phyloP scores from a whole-genome alignment of 805 yeast species.

The Kodamaea neixiangensis region DNA sequence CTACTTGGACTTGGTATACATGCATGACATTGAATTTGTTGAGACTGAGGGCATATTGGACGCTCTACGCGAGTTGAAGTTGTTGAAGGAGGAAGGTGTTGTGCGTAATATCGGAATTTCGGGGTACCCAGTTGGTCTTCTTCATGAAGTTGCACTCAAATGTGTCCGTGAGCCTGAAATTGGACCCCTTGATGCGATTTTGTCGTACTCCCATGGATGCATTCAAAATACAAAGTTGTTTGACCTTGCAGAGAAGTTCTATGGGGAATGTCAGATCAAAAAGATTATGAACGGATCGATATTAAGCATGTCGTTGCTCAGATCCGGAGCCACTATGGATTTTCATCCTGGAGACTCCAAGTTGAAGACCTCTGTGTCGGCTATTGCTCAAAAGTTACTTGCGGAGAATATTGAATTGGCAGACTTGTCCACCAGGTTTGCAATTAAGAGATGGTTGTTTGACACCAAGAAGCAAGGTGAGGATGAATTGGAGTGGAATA shows the following conservation, averaged over 20 bases:
- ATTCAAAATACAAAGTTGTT: conserved; percentile 67
- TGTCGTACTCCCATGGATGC: conserved; percentile 81
- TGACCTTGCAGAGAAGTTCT: conserved; percentile 49
- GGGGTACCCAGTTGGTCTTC: conserved; percentile 80
- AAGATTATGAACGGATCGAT: conserved; percentile 80
- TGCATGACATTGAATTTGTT: conserved; percentile 90
- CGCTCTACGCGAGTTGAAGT: conserved; percentile 63
- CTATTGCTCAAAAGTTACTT: conserved; percentile 42
- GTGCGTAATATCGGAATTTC: conserved; percentile 73
- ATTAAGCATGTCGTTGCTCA: conserved; percentile 80
- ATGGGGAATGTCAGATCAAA: conserved; percentile 54
- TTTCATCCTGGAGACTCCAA: conserved; percentile 79
- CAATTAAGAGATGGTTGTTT: conserved; percentile 60
- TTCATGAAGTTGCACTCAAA: conserved; percentile 52
- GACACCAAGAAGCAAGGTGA: conserved; percentile 17
- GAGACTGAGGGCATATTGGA: conserved; percentile 51
- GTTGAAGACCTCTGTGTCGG: conserved; percentile 55
- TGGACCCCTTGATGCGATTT: conserved; percentile 69
- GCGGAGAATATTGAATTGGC: conserved; percentile 64
- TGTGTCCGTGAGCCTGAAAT: conserved; percentile 41
- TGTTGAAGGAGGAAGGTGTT: conserved; percentile 62
- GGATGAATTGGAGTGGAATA: conserved; percentile 24
- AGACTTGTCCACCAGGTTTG: conserved; percentile 76
- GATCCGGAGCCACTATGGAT: conserved; percentile 62
- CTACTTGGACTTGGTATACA: conserved; percentile 78